Evolutionary conservation across 2,329 filamentous ascomycete species (phyloP), one percentile per base, ranked within the genome.

Genomic region (Sclerotinia subarctica): DNA sequence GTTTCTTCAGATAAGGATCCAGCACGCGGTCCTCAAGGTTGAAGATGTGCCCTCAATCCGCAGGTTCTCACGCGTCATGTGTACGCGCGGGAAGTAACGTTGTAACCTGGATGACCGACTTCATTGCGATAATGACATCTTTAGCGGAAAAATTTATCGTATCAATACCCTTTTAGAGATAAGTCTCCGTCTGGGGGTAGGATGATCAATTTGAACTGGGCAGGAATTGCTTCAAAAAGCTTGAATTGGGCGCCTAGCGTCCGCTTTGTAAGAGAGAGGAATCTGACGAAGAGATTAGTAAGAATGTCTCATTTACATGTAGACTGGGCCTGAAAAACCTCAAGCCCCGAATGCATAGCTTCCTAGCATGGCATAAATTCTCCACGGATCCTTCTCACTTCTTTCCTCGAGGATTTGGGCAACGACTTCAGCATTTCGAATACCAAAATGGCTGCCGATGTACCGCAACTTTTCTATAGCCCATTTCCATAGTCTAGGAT

Each of bases 371-470:
- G 66, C 47, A 56, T 72, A 72, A 3, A 72, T 38, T 42, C 51
- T 62, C 67, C 64, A 70, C 24, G 68, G 52, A 49, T 56, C 38
- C 7, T 32, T 8, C n/a, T 71, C 51, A 11, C 7, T 59, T 38
- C 26, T 53, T 8, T 35, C 19, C 21, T 70, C 64, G 6, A 72
- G 51, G 17, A 70, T 63, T 46, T 68, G 64, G 29, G 64, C 70
- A 35, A 72, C 70, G 13, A 69, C 6, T 46, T 67, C 64, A n/a
- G 71, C 71, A 66, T 71, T 69, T n/a, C 59, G 67, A 57, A 71
- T 71, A 3, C 47, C 13, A 63, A 71, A 71, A 57, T 71, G 70
- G 35, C 19, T 59, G 17, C 44, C 68, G 5, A 71, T 64, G 35
- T 70, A 66, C 51, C 54, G 53, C 24, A 71, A 32, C 51, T 69